phyloP scores from a whole-genome alignment of 169 alveolate genomes.

The Eimeria acervulina region DNA sequence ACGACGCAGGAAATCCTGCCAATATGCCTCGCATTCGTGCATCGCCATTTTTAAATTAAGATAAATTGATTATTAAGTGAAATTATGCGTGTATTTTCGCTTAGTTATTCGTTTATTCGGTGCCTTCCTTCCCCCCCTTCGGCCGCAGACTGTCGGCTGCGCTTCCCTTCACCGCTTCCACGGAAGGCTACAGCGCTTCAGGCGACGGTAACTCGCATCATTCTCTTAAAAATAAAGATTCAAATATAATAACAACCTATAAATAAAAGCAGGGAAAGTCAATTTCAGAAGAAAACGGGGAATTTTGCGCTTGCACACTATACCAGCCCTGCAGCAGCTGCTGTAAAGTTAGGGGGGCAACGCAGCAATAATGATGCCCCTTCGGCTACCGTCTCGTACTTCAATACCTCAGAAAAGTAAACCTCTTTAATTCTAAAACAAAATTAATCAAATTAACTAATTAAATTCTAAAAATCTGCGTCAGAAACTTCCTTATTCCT shows the following conservation, averaged over 20 bases:
- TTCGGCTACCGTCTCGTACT: background rate
- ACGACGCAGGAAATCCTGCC: constrained; percentile 80
- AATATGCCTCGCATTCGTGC: constrained; percentile 81
- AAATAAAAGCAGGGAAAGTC: background rate
- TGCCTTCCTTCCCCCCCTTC: background rate
- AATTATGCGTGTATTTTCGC: background rate
- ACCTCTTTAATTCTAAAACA: background rate
- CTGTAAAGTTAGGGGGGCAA: background rate
- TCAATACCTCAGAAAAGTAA: background rate
- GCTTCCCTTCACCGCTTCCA: background rate
- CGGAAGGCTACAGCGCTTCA: background rate
- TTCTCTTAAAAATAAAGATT: background rate
- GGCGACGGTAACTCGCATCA: background rate
- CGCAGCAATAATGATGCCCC: background rate
- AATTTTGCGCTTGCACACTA: background rate
- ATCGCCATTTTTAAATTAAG: constrained; percentile 59
- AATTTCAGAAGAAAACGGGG: background rate
- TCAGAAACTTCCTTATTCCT: background rate
- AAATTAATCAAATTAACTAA: background rate
- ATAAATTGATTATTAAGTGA: background rate
- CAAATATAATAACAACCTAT: too few relatives aligned
- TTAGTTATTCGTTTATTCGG: background rate
- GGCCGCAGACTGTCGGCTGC: background rate
- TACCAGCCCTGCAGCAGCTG: background rate
- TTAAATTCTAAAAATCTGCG: background rate